A percentile compares a stretch with the other conserved stretches of the same genome.
Evolutionary conservation across 139 green algal species (phyloP).

Genomic region (Raphidocelis subcapitata): DNA sequence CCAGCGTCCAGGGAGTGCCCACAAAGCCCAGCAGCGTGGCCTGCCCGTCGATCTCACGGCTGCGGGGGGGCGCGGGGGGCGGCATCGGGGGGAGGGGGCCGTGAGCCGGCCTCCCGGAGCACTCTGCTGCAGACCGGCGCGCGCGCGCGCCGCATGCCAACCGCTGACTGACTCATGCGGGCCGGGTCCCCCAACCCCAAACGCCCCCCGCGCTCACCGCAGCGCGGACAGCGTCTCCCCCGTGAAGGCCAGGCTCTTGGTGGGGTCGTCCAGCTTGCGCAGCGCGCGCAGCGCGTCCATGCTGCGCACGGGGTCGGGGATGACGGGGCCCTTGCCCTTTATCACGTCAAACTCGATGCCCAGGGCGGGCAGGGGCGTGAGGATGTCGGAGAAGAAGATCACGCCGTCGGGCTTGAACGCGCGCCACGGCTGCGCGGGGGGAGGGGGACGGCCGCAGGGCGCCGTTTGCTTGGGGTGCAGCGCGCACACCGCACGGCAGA

Average conservation of each 20-base stretch:
- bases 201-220: too few species aligned
- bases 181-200: too few species aligned
- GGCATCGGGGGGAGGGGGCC: not conserved
- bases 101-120: too few species aligned
- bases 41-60: constrained; percentile 29
- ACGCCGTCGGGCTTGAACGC: constrained; percentile 95
- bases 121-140: too few species aligned
- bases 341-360: constrained; percentile 99
- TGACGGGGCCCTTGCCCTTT: constrained; percentile 90
- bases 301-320: constrained; percentile 30
- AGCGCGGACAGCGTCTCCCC: too few species aligned
- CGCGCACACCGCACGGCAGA: not conserved
- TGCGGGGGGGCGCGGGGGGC: not conserved
- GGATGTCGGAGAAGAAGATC: constrained; percentile 99
- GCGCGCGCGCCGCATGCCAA: too few species aligned
- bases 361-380: constrained; percentile 94
- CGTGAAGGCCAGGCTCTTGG: too few species aligned
- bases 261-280: too few species aligned
- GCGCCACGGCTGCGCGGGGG: constrained; percentile 82
- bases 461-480: too few species aligned
- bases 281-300: too few species aligned
- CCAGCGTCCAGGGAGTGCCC: constrained; percentile 96
- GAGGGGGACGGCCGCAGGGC: not conserved
- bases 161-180: too few species aligned
- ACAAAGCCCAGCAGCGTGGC: constrained; percentile 95